phyloP scores from a whole-genome alignment of 2,329 filamentous ascomycete genomes.

The Bertia moriformis region DNA sequence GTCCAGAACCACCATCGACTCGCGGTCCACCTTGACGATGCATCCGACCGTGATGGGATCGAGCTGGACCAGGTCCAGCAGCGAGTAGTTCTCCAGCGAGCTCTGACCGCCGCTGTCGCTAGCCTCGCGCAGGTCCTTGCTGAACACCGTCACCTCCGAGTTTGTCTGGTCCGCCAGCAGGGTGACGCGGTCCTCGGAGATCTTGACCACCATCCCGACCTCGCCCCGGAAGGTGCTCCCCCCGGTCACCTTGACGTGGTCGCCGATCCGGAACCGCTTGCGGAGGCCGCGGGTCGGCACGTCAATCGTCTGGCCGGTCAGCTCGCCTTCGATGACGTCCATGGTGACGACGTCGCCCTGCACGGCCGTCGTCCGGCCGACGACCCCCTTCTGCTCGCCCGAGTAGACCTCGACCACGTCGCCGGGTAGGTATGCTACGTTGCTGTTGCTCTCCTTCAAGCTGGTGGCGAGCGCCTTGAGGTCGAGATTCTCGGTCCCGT shows the following conservation, averaged over 20 bases:
- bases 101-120: constrained; percentile 81
- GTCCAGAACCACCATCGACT: constrained; percentile 78
- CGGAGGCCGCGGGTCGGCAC: constrained; percentile 83
- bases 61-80: constrained; percentile 87
- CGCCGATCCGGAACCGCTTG: constrained; percentile 82
- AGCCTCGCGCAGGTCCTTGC: constrained; percentile 86
- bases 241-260: constrained; percentile 97
- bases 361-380: constrained; percentile 73
- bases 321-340: constrained; percentile 68
- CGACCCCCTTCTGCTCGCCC: constrained; percentile 83
- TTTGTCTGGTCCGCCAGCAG: constrained; percentile 85
- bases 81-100: constrained; percentile 71
- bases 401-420: constrained; percentile 95
- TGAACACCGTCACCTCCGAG: constrained; percentile 91
- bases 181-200: constrained; percentile 82
- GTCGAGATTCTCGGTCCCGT: constrained; percentile 87
- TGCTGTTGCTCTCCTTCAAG: constrained; percentile 68
- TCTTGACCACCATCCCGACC: constrained; percentile 91
- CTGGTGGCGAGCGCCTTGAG: constrained; percentile 80
- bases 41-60: constrained; percentile 85
- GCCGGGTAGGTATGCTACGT: constrained; percentile 75
- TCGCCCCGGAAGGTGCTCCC: constrained; percentile 90
- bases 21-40: constrained; percentile 86
- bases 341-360: constrained; percentile 86
- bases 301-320: constrained; percentile 74